A percentile compares a stretch with the other conserved stretches of the same genome.
Conservation (phyloP, 139 green algal genomes). For the Asterochloris erici region DNA sequence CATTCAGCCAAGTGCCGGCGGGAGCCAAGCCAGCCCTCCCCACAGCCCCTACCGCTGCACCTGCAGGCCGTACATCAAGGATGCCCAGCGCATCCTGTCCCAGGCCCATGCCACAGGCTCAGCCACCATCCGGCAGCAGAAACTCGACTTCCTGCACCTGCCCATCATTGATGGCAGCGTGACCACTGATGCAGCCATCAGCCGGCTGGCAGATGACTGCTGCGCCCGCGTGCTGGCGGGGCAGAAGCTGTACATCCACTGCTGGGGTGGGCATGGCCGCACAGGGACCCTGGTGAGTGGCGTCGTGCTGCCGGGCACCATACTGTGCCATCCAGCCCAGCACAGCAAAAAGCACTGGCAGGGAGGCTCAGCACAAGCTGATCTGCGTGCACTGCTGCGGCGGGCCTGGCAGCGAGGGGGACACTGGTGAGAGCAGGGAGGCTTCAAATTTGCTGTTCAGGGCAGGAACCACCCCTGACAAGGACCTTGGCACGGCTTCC, state of each 20-base stretch:
- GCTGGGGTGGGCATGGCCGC: conserved; percentile 69
- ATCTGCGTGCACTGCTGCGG: too few species aligned
- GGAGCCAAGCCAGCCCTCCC: too few species aligned
- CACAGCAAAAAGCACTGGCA: too few species aligned
- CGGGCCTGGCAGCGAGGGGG: too few species aligned
- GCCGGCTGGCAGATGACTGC: conserved; percentile 72
- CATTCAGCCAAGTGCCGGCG: too few species aligned
- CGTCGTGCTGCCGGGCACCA: background rate
- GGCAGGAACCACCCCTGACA: too few species aligned
- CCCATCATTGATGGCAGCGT: conserved; percentile 75
- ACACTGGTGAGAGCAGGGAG: too few species aligned
- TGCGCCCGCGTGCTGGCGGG: conserved; percentile 63
- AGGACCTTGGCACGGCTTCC: too few species aligned
- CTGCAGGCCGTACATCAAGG: conserved; percentile 65
- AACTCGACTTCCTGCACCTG: conserved; percentile 80
- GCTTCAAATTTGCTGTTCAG: too few species aligned
- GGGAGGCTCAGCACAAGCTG: too few species aligned
- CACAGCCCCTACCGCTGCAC: too few species aligned
- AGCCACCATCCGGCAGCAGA: conserved; percentile 41
- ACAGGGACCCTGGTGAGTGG: conserved; percentile 46
- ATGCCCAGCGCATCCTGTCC: conserved; percentile 70
- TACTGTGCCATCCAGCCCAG: background rate
- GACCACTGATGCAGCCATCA: conserved; percentile 55
- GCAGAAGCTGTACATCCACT: conserved; percentile 77
- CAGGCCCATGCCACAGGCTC: conserved; percentile 51